Conservation (phyloP, 768 basidiomycete genomes). For the Mrakia frigida region DNA sequence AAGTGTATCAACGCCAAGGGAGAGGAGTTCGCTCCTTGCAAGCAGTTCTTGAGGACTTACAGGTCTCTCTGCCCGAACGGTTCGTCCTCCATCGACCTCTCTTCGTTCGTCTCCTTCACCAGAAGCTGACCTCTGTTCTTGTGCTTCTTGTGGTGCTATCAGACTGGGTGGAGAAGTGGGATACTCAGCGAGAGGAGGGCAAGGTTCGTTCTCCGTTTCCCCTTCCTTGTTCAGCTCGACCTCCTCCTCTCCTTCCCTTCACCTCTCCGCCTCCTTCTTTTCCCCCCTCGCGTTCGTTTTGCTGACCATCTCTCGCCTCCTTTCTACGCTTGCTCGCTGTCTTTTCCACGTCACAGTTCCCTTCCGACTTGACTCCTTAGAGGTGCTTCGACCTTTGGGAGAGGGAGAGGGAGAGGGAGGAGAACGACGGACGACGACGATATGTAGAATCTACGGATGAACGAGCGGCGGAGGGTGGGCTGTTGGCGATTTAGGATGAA, state of each 20-base stretch:
- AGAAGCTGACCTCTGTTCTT: constrained; percentile 61
- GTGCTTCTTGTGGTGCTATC: not conserved
- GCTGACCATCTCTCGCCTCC: not conserved
- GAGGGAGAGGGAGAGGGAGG: not conserved
- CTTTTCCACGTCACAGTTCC: constrained; percentile 17
- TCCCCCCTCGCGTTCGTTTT: too few species aligned
- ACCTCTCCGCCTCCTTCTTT: not conserved
- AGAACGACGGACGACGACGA: not conserved
- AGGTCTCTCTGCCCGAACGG: constrained; percentile 94
- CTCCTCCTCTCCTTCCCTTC: not conserved
- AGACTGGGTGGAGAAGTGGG: constrained; percentile 67
- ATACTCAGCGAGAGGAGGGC: constrained; percentile 89
- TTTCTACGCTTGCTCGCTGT: not conserved
- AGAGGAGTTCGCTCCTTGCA: constrained; percentile 96
- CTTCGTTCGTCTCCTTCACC: constrained; percentile 62
- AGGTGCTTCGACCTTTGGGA: not conserved
- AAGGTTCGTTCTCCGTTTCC: constrained; percentile 38
- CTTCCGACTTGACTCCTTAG: constrained; percentile 30
- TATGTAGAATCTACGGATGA: not conserved
- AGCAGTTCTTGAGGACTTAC: constrained; percentile 95
- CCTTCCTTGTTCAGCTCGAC: not conserved
- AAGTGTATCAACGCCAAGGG: constrained; percentile 95
- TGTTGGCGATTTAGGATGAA: not conserved
- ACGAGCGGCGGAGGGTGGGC: not conserved
- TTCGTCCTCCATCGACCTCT: constrained; percentile 44